Evolutionary conservation across 2,329 filamentous ascomycete species (phyloP).

Genomic region (Alternaria sp.): DNA sequence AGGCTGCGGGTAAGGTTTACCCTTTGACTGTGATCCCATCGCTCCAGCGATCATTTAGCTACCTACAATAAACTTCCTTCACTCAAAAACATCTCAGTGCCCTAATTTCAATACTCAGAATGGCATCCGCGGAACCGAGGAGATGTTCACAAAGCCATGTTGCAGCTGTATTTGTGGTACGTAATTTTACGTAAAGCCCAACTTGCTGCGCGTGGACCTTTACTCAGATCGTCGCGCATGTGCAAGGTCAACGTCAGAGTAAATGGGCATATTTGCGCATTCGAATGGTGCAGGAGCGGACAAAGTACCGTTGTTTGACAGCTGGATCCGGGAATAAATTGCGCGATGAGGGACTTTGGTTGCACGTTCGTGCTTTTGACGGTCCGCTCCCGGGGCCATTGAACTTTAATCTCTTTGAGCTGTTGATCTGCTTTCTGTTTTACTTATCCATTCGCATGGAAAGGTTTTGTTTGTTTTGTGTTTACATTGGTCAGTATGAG

Average conservation of each 20-base stretch:
- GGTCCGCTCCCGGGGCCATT: not conserved
- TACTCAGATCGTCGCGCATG: not conserved
- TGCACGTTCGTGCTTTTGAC: not conserved
- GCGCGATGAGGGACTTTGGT: not conserved
- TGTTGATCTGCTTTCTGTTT: not conserved
- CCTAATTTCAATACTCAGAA: not conserved
- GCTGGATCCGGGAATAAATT: not conserved
- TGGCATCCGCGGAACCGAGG: conserved; percentile 12
- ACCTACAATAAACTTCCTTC: not conserved
- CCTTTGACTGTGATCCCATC: not conserved
- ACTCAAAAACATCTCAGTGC: not conserved
- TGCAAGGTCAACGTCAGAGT: conserved; percentile 1
- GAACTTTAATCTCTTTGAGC: not conserved
- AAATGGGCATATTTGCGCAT: not conserved
- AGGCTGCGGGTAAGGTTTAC: not conserved
- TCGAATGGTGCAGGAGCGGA: not conserved
- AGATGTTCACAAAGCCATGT: conserved; percentile 6
- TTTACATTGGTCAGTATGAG: not conserved
- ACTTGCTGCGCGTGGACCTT: not conserved
- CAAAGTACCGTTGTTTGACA: not conserved
- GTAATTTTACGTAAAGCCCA: conserved; percentile 16
- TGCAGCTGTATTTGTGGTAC: conserved; percentile 7
- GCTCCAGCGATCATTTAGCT: not conserved
- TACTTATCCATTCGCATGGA: not conserved
- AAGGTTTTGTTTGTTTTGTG: not conserved